Base-by-base conservation (phyloP, 1,284 basidiomycete species). In the Trametes sp. region DNA sequence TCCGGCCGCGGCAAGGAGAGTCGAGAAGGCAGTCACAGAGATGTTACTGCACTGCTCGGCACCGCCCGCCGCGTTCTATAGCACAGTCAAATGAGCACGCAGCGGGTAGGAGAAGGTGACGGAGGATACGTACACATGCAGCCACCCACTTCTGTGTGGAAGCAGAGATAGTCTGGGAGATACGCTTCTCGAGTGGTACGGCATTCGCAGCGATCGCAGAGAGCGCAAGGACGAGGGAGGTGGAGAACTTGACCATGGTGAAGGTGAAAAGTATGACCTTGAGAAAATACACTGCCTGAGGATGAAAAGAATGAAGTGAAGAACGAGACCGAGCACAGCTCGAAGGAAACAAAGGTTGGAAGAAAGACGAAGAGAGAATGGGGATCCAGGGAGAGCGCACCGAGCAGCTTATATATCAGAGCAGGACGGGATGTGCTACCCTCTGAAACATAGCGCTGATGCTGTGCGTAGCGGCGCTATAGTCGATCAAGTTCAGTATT, bases 1-100 rank as follows among this genome's bases (percentile, higher is more conserved):
- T 21, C 81, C 83, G 0, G 84, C 82, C 4, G 76, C 82, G n/a
- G 84, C 83, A 14, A 87, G 79, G 21, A 89, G 78, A n/a, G 84
- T 85, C 9, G 69, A 69, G 68, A 87, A 86, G 0, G 85, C 81
- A 0, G 73, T 77, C 26, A 86, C 77, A 0, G 86, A 82, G 54
- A 85, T 58, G 63, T 46, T 38, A 35, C 42, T 46, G 35, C 48
- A 53, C 23, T 51, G 31, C 5, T 48, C 53, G 5, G 53, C 59
- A 21, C 59, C 52, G 10, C 53, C 53, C 7, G 59, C 59, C 24
- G 11, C 19, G 24, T 46, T 46, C 45, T 46, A 13, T 16, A 24
- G 24, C 19, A 1, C 24, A 24, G 11, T 14, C 24, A 16, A 26
- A 4, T 50, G 38, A 51, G 53, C n/a, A n/a, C 14, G 13, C 4